Evolutionary conservation across 2,329 filamentous ascomycete genomes (phyloP).

Genomic region (Alternaria angustiovoidea): DNA sequence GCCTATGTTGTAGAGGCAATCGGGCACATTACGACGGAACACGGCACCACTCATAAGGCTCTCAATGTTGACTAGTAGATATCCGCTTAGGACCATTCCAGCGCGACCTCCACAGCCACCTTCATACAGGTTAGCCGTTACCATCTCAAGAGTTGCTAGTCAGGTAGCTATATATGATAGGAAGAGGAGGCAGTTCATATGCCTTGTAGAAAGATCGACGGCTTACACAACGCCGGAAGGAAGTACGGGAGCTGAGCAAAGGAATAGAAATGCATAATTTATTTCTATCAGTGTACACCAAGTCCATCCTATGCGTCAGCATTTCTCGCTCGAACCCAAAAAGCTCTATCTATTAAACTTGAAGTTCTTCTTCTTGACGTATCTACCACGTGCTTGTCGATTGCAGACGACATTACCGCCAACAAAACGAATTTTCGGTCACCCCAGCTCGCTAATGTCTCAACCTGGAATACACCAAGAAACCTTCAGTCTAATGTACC

Average conservation of each 20-base stretch:
- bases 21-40: neutral
- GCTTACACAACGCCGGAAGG: neutral
- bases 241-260: neutral
- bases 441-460: no score
- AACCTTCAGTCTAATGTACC: no score
- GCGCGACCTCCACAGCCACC: neutral
- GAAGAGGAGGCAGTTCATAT: neutral
- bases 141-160: neutral
- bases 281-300: neutral
- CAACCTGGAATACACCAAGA: no score
- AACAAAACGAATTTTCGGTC: neutral
- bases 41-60: neutral
- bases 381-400: neutral
- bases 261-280: no score
- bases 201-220: neutral
- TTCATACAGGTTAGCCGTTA: neutral
- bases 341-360: neutral
- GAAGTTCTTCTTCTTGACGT: neutral
- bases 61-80: neutral
- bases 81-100: neutral
- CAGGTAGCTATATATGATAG: neutral
- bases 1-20: neutral
- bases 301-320: neutral
- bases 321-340: neutral
- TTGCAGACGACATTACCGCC: neutral